phyloP scores from a whole-genome alignment of 495 filamentous ascomycete species.

The Penicillium canariense region DNA sequence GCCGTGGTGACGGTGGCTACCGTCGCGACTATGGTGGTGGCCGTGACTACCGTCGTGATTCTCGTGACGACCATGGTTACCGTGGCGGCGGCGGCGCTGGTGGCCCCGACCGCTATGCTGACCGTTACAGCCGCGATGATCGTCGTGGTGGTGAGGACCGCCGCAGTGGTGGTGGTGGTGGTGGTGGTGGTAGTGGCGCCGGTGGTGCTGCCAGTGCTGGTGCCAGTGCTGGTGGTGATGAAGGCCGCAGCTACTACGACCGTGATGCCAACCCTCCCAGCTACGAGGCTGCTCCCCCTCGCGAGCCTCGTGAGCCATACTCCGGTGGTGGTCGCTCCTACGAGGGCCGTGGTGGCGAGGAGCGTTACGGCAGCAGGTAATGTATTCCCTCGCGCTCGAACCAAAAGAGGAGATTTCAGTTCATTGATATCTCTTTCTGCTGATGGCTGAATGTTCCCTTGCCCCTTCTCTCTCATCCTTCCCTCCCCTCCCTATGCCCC shows the following conservation, averaged over 20 bases:
- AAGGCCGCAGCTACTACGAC: conserved; percentile 34
- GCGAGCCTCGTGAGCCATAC: conserved; percentile 61
- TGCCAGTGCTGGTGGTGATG: conserved; percentile 42
- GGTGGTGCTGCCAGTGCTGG: conserved; percentile 47
- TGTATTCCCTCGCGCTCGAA: conserved; percentile 22
- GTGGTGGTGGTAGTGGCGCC: conserved; percentile 47
- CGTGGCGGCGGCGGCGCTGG: conserved; percentile 54
- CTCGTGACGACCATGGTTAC: conserved; percentile 51
- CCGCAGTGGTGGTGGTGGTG: conserved; percentile 46
- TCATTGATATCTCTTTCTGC: conserved; percentile 10
- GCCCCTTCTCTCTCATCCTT: neutral
- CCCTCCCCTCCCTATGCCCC: conserved; percentile 12
- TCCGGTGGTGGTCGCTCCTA: conserved; percentile 48
- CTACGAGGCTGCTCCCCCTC: conserved; percentile 58
- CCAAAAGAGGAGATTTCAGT: conserved; percentile 3
- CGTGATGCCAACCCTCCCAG: conserved; percentile 26
- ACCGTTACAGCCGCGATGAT: conserved; percentile 66
- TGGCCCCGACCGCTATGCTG: conserved; percentile 62
- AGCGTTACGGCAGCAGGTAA: conserved; percentile 48
- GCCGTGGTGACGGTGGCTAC: conserved; percentile 41
- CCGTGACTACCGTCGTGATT: conserved; percentile 55
- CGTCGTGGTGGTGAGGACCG: conserved; percentile 48
- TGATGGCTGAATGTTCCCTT: conserved; percentile 19
- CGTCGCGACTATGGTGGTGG: conserved; percentile 43
- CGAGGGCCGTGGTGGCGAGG: conserved; percentile 47